Evolutionary conservation across 441 rosid genomes (phyloP).

Genomic region (Pelargonium myrrhifolium): DNA sequence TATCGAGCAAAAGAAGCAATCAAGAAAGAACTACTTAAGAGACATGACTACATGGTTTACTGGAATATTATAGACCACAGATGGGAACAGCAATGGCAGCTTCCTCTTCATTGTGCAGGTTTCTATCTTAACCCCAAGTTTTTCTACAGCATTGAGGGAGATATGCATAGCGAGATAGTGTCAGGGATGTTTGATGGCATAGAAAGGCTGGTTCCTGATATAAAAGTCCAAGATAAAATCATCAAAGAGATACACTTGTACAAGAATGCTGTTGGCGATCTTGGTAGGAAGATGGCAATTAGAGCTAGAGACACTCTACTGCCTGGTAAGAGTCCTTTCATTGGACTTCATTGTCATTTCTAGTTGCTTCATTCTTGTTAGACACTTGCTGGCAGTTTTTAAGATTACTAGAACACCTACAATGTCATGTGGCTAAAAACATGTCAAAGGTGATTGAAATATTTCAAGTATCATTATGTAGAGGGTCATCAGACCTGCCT

Average conservation of each 20-base stretch:
- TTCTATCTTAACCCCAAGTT: conserved; percentile 88
- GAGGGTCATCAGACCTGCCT: background rate
- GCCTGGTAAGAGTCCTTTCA: conserved; percentile 51
- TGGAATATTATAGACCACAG: conserved; percentile 79
- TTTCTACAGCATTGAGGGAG: conserved; percentile 66
- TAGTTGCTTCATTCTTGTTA: conserved; percentile 8
- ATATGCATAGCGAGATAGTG: conserved; percentile 47
- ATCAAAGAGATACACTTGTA: conserved; percentile 63
- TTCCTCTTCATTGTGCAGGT: conserved; percentile 81
- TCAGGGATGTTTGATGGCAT: conserved; percentile 81
- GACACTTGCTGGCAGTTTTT: background rate
- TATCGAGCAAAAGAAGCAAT: conserved; percentile 74
- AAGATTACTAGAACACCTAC: background rate
- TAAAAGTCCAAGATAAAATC: conserved; percentile 59
- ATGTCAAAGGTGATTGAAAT: background rate
- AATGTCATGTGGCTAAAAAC: background rate
- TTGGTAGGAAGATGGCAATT: conserved; percentile 79
- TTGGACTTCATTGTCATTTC: conserved; percentile 11
- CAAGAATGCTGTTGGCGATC: conserved; percentile 71
- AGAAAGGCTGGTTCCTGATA: conserved; percentile 69
- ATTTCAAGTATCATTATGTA: no score
- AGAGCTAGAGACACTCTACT: conserved; percentile 73
- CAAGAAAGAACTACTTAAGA: conserved; percentile 59
- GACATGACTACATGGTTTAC: conserved; percentile 56
- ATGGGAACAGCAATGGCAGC: conserved; percentile 62